Base-by-base conservation (phyloP, 805 yeast genomes). In the Wickerhamomyces bovis region DNA sequence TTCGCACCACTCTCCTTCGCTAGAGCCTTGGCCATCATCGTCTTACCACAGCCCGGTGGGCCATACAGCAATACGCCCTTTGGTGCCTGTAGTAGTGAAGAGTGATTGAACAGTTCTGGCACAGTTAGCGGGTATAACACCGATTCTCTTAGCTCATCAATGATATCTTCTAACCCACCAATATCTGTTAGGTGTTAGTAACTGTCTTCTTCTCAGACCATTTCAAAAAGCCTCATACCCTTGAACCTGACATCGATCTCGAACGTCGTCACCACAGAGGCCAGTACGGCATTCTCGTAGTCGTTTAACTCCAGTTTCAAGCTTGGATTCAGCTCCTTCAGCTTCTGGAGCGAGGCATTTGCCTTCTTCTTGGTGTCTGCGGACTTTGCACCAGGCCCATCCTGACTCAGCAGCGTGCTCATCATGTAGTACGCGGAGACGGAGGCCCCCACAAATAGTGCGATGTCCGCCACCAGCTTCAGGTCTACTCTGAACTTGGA, bases 31-130 rank as follows among this genome's bases (percentile, higher is more conserved):
- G 97, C 98, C 56, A 92, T 71, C 97, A 92, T 88, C 4, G 98
- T 92, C 67, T 92, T 92, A 46, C 98, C 98, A 65, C 97, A 92
- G 0, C 98, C 98, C 0, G 98, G 98, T 3, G 98, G 97, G 0
- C 98, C 98, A 61, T 88, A 83, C 42, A 90, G 73, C 31, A 92
- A 68, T 3, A 92, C 97, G 38, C 99, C 99, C 60, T 88, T 89
- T 2, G 99, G 99, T 1, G 96, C 92, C 59, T 85, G 88, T 22
- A 92, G 70, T 44, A 92, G 71, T 44, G 88, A 80, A 54, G 84
- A 86, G 44, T 78, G 81, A 12, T 78, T 70, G 61, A 85, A 89
- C 38, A 89, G 66, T 42, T 80, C 87, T 0, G 96, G 96, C 51
- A 64, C 70, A 16, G 86, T 83, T 47, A 94, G 70, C 1, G 99